Evolutionary conservation across 495 filamentous ascomycete genomes (phyloP), one percentile per base, ranked within the genome.

Genomic region (Penicillium egyptiacum): DNA sequence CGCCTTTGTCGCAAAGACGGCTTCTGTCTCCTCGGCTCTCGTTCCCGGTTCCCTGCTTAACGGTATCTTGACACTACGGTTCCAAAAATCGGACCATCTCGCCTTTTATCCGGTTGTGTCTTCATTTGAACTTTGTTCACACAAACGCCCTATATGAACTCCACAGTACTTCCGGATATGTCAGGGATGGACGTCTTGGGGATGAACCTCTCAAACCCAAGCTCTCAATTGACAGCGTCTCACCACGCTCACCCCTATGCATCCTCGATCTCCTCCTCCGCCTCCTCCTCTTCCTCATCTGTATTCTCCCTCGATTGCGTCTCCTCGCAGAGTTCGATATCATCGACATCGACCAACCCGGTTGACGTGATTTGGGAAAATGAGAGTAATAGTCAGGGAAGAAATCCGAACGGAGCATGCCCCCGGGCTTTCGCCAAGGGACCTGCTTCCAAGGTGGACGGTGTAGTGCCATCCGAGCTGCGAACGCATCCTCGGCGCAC

Each of bases 401-500:
- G 68, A 31, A 53, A 31, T 43, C 23, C 50, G 44, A 65, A 64
- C 53, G 59, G 50, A 55, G 49, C 60, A 41, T 65, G 59, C 49
- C 58, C 67, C 44, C 75, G 68, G 45, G 62, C 59, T 64, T 69
- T 61, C 51, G 59, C 64, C 11, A 68, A 70, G 62, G 69, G 63
- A 4, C 52, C 47, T 59, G 57, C 53, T 58, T 55, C 69, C 26
- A 73, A 72, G 62, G 53, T 67, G 56, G 74, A 79, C 58, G 60
- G 73, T 62, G 74, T 82, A 53, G 81, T 87, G 62, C 79, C 86
- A 35, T 73, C 77, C 37, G 86, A 92, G 72, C 75, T 87, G 60
- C 88, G 90, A 49, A 88, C 86, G 75, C 88, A 98, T 66, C 91
- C 91, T 53, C 83, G 93, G 55, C 88, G 93, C 57, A 91, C 87